These are phyloP conservation scores for Vanrija sp. DNA, from an alignment of 1,284 basidiomycete genomes.

Conservation along the genomic window DNA sequence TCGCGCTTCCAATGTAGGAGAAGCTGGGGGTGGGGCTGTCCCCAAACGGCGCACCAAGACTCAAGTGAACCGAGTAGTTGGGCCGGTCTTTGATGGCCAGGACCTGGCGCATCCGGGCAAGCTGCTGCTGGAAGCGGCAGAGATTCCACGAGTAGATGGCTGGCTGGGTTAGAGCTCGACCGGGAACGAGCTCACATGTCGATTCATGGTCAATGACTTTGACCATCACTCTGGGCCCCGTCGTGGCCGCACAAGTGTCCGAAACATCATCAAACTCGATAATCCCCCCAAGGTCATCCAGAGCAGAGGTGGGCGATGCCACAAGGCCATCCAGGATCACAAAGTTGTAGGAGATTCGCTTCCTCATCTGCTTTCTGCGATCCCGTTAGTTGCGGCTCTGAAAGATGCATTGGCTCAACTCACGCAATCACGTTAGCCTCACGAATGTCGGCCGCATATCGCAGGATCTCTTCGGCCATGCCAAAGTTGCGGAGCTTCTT, in stretches of 20 bases:
- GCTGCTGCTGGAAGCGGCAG: conserved; percentile 77
- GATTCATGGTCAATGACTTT: conserved; percentile 86
- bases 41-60: conserved; percentile 88
- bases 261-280: conserved; percentile 91
- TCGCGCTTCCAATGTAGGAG: conserved; percentile 84
- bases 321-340: conserved; percentile 67
- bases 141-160: conserved; percentile 89
- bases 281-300: conserved; percentile 80
- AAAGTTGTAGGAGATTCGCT: conserved; percentile 87
- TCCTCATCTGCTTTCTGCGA: conserved; percentile 72
- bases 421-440: conserved; percentile 93
- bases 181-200: conserved; percentile 48
- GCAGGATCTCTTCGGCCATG: conserved; percentile 86
- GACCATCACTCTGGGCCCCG: conserved; percentile 79
- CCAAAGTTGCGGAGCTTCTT: conserved; percentile 74
- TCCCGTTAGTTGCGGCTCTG: conserved; percentile 21
- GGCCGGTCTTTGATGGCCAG: conserved; percentile 89
- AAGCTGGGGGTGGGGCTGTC: conserved; percentile 77
- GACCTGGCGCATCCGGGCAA: conserved; percentile 90
- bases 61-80: conserved; percentile 88
- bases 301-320: conserved; percentile 63
- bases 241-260: conserved; percentile 66
- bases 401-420: conserved; percentile 19
- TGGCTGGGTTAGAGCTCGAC: conserved; percentile 23
- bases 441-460: conserved; percentile 80